Evolutionary conservation across 2,329 filamentous ascomycete genomes (phyloP).

Genomic region (Colletotrichum caudatum): DNA sequence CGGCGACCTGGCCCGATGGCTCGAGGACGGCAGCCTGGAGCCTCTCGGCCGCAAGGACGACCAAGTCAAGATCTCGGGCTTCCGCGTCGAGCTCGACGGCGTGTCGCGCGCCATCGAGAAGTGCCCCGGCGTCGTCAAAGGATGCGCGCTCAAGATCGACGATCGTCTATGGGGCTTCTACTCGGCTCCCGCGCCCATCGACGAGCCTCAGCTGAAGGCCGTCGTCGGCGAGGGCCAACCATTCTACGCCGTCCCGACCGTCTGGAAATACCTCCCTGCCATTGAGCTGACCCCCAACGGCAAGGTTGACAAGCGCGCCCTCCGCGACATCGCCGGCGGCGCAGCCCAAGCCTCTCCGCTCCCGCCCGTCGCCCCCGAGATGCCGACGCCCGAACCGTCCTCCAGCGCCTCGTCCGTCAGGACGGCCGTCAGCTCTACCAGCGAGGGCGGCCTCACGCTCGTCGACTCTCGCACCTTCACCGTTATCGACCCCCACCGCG

Average conservation of each 20-base stretch:
- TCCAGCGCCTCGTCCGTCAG: constrained; percentile 31
- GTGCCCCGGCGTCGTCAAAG: constrained; percentile 60
- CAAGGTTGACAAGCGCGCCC: constrained; percentile 65
- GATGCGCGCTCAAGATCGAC: constrained; percentile 60
- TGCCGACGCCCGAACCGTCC: constrained; percentile 11
- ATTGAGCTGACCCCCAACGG: constrained; percentile 67
- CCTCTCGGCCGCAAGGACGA: constrained; percentile 70
- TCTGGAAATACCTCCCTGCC: constrained; percentile 56
- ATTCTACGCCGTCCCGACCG: constrained; percentile 66
- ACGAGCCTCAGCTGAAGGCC: constrained; percentile 53
- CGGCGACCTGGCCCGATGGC: constrained; percentile 69
- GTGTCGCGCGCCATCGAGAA: constrained; percentile 63
- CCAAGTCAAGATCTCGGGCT: constrained; percentile 70
- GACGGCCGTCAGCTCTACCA: constrained; percentile 23
- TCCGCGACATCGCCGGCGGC: constrained; percentile 51
- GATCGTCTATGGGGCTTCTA: constrained; percentile 65
- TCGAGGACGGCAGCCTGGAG: constrained; percentile 63
- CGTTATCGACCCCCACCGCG: constrained; percentile 5
- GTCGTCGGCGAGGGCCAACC: constrained; percentile 60
- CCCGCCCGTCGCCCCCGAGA: constrained; percentile 3
- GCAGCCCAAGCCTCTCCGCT: not conserved
- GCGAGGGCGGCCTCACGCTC: constrained; percentile 33
- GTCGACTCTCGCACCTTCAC: constrained; percentile 33
- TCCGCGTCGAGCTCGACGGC: constrained; percentile 71
- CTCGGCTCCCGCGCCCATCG: constrained; percentile 49